Base-by-base conservation (phyloP, 305 asterid genomes). In the Fraxinus nigra region DNA sequence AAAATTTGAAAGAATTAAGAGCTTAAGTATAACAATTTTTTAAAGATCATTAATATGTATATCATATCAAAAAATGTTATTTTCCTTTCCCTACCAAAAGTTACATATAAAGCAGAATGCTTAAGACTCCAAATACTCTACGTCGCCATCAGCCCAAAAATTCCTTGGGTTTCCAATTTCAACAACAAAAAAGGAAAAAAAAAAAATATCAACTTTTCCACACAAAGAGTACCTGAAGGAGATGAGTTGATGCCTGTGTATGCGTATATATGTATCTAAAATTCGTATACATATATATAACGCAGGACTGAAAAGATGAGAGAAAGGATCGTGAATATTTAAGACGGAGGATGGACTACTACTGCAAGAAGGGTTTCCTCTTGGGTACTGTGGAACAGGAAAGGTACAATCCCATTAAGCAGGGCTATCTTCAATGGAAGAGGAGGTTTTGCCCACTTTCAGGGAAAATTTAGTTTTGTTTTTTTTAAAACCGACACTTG, bases 171-270 rank as follows among this genome's bases (percentile, higher is more conserved):
- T 69, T 9, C 37, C 22, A 5, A 69, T 30, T 69, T 69, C 75
- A 69, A 18, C 40, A 5, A 28, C 37, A 13, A 13, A 26, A 67
- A 4, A 11, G 26, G 0, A 26, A 22, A 7, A 3, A 3, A 22
- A 59, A 3, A 4, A 10, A 28, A 13, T 6, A 22, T n/a, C n/a
- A 30, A 2, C 38, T 14, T 69, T 32, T 32, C 37, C 75, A 28
- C 75, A 30, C 24, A 0, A 5, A 28, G 9, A 69, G 75, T 82
- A 84, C 77, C 89, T 85, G 87, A 79, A 69, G 78, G 81, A 16
- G 78, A 79, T 32, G 83, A 79, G 67, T 80, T 82, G 72, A 84
- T 61, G 69, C 67, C 28, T 75, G n/a, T 72, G n/a, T 79, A 33
- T 32, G 86, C 79, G 84, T 75, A 26, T 38, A 61, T 48, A 79